A percentile compares a stretch with the other conserved stretches of the same genome.
phyloP scores from a whole-genome alignment of 2,329 filamentous ascomycete genomes.

The Plenodomus tracheiphilus region DNA sequence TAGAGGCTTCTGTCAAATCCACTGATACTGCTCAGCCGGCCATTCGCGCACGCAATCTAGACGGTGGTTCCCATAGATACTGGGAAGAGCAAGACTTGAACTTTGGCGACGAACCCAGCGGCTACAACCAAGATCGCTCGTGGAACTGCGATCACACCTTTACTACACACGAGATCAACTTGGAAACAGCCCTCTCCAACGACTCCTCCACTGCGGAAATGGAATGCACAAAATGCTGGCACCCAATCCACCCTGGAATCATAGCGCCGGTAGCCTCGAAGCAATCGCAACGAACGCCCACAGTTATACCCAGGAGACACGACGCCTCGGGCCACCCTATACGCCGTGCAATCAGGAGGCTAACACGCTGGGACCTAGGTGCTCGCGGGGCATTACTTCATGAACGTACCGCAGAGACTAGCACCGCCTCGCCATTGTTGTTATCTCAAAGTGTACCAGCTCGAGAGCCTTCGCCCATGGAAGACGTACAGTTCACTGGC shows the following conservation, averaged over 20 bases:
- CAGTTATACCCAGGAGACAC: neutral
- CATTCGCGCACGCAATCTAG: conserved; percentile 36
- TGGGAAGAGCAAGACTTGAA: conserved; percentile 36
- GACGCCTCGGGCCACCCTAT: neutral
- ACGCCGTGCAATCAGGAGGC: neutral
- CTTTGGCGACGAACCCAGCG: conserved; percentile 45
- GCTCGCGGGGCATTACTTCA: conserved; percentile 13
- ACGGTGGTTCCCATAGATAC: conserved; percentile 31
- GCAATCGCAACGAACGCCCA: neutral
- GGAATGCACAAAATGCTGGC: conserved; percentile 40
- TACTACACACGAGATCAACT: conserved; percentile 13
- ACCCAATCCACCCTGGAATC: conserved; percentile 26
- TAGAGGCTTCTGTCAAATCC: neutral
- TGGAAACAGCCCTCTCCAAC: conserved; percentile 14
- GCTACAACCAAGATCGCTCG: conserved; percentile 20
- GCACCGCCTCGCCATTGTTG: conserved; percentile 2
- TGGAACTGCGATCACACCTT: conserved; percentile 36
- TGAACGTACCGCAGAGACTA: conserved; percentile 7
- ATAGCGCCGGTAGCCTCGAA: conserved; percentile 4
- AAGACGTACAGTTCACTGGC: conserved; percentile 9
- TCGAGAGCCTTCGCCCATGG: conserved; percentile 7
- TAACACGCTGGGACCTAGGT: conserved; percentile 5
- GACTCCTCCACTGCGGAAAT: conserved; percentile 11
- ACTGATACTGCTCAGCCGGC: neutral
- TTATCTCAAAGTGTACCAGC: conserved; percentile 9